These are phyloP conservation scores for Nepenthes alata DNA, from an alignment of 179 eudicot genomes.

Conservation along the genomic window DNA sequence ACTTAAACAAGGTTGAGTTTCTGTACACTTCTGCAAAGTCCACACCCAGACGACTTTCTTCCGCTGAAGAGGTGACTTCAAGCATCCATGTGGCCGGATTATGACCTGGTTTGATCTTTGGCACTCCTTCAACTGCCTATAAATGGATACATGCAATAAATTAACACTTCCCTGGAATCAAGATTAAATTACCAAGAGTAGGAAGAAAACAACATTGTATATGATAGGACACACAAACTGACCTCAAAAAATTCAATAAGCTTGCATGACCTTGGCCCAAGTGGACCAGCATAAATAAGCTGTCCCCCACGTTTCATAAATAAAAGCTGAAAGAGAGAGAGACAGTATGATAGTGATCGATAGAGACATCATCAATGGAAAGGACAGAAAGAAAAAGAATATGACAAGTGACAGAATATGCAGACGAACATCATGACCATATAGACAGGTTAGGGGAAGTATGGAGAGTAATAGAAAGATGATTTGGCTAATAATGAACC, in stretches of 20 bases:
- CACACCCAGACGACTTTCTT: conserved; percentile 62
- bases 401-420: too few relatives aligned
- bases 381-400: too few relatives aligned
- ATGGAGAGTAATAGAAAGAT: too few relatives aligned
- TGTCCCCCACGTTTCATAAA: conserved; percentile 96
- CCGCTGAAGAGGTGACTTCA: conserved; percentile 68
- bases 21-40: conserved; percentile 86
- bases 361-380: too few relatives aligned
- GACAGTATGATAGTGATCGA: conserved; percentile 1
- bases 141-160: not conserved
- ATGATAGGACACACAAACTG: not conserved
- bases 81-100: conserved; percentile 99
- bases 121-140: conserved; percentile 72
- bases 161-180: too few relatives aligned
- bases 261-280: conserved; percentile 70
- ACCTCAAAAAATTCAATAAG: conserved; percentile 82
- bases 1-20: conserved; percentile 57
- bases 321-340: conserved; percentile 45
- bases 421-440: too few relatives aligned
- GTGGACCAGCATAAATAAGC: conserved; percentile 84
- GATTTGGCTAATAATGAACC: too few relatives aligned
- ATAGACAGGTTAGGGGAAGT: too few relatives aligned
- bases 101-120: conserved; percentile 64
- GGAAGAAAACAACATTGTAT: not conserved
- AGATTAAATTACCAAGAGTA: too few relatives aligned